Evolutionary conservation across 345 rosid species (phyloP).

Genomic region (Carallia pectinifolia): DNA sequence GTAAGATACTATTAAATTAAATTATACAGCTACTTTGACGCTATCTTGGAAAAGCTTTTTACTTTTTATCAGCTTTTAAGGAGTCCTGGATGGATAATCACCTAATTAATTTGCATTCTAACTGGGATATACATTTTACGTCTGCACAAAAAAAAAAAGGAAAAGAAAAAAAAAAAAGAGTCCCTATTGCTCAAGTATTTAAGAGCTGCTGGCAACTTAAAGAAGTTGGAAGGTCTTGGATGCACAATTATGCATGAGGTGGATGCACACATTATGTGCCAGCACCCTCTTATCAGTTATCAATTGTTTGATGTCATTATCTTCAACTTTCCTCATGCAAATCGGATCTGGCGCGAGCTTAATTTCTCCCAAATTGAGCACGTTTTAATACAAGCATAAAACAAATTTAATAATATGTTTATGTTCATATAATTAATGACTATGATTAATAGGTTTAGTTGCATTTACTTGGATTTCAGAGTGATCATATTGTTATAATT

Average conservation of each 20-base stretch:
- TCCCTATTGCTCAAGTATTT: neutral
- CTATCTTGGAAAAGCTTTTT: too few species aligned
- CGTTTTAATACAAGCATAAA: neutral
- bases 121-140: neutral
- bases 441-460: too few species aligned
- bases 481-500: too few species aligned
- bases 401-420: too few species aligned
- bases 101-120: too few species aligned
- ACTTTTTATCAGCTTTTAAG: too few species aligned
- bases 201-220: constrained; percentile 17
- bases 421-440: too few species aligned
- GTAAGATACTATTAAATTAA: too few species aligned
- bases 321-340: constrained; percentile 37
- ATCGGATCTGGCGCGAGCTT: constrained; percentile 4
- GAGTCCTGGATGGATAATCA: too few species aligned
- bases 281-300: constrained; percentile 9
- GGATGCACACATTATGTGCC: constrained; percentile 23
- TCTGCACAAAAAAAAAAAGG: too few species aligned
- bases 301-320: constrained; percentile 26
- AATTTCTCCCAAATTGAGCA: constrained; percentile 11
- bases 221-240: constrained; percentile 16
- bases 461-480: too few species aligned
- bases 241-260: constrained; percentile 32
- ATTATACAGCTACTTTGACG: too few species aligned
- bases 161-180: neutral